Base-by-base conservation (phyloP, 2,329 filamentous ascomycete species). In the Byssochlamys sp. region DNA sequence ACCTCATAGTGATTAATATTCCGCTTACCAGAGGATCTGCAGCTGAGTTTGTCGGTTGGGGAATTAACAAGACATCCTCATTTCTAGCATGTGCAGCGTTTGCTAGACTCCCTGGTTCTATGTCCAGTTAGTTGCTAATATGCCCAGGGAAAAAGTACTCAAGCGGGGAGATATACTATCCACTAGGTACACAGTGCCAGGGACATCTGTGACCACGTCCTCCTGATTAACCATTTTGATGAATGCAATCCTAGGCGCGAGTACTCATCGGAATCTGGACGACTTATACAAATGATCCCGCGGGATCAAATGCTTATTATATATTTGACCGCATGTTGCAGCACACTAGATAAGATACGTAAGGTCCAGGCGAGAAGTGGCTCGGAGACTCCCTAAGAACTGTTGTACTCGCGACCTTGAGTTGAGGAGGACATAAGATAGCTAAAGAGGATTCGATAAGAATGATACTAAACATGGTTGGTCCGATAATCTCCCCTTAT, bases 161-260 rank as follows among this genome's bases (percentile, higher is more conserved):
- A 9, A 19, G 9, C 2, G 0, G 39, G 5, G 19, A 45, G 19
- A 55, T 39, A 24, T 51, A 55, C 54, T 50, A 45, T 55, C 54
- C 9, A 55, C 54, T 11, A 55, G 31, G 27, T 51, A 55, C 2
- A 55, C 54, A 14, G 54, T 55, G 4, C 54, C 54, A 6, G 54
- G 54, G 6, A 55, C 45, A n/a, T 55, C 54, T 50, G 39, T 55
- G 3, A n/a, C 14, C 19, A 45, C n/a, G 7, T 45, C 39, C 19
- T 45, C 39, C n/a, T 45, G 39, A 4, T 24, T 45, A n/a, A 19
- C 39, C 39, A 45, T 45, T 6, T 24, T 45, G 39, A n/a, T 19
- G n/a, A 24, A 3, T 6, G n/a, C 5, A 45, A 10, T n/a, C 7
- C n/a, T n/a, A 9, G 5, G 14, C 19, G n/a, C 3, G 14, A 45